Percentiles rank a stretch among this genome's conserved stretches.
Conservation (phyloP, 1,284 basidiomycete species). For the Anthracocystis panici-leucophaei region DNA sequence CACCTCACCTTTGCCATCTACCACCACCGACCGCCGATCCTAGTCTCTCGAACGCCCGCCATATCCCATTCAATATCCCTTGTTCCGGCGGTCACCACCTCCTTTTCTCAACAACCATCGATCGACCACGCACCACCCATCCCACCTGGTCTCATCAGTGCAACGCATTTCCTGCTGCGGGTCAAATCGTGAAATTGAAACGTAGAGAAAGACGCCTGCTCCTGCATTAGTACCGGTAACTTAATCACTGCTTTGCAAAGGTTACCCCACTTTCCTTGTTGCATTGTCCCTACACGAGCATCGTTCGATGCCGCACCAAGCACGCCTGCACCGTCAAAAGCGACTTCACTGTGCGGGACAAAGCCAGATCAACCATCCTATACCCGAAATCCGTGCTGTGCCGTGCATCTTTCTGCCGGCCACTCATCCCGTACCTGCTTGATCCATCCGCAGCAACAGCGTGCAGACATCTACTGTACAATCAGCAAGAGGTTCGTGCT, state of each 20-base stretch:
- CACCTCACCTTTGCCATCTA: not conserved
- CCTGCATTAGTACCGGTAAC: no score
- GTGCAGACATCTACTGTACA: no score
- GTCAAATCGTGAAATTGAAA: no score
- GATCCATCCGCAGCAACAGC: not conserved
- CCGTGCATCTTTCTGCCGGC: not conserved
- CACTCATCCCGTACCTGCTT: slow-evolving; percentile 1
- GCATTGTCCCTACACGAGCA: no score
- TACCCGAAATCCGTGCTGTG: not conserved
- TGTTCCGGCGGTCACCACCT: not conserved
- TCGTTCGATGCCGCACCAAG: not conserved
- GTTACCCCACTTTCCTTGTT: no score
- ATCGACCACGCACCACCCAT: not conserved
- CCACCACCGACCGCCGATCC: not conserved
- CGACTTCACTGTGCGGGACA: not conserved
- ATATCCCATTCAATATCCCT: not conserved
- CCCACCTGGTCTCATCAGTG: slow-evolving; percentile 15
- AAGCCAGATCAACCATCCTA: not conserved
- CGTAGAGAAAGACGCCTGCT: no score
- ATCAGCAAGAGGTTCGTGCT: no score
- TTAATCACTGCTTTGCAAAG: no score
- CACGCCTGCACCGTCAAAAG: not conserved
- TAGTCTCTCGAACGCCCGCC: not conserved
- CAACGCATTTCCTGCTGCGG: not conserved
- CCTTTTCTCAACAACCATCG: not conserved